Conservation (phyloP, 805 yeast species). For the Candida succiphila region DNA sequence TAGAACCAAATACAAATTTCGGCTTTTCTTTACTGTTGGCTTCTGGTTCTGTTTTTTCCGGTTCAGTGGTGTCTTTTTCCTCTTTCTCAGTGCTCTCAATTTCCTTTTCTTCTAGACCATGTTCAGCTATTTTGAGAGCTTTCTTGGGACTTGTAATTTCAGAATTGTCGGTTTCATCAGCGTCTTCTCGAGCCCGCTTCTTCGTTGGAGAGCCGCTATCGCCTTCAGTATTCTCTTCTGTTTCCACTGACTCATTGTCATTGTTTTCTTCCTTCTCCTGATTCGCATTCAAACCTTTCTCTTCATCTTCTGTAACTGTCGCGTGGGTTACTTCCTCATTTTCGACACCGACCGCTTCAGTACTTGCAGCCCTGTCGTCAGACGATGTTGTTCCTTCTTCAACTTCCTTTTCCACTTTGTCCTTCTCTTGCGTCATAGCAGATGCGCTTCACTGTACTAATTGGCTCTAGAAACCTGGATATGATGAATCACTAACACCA, state of each 20-base stretch:
- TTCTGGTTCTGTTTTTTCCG: slow-evolving; percentile 1
- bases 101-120: too few relatives aligned
- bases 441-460: too few relatives aligned
- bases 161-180: neutral
- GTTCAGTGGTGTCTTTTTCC: neutral
- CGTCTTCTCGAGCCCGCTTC: too few relatives aligned
- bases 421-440: neutral
- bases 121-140: too few relatives aligned
- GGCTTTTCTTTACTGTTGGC: slow-evolving; percentile 26
- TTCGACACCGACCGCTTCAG: neutral
- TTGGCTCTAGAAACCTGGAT: too few relatives aligned
- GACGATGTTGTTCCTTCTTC: neutral
- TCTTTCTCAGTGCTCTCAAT: neutral
- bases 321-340: neutral
- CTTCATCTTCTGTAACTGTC: neutral
- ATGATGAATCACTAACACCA: too few relatives aligned
- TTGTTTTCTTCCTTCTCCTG: neutral
- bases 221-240: too few relatives aligned
- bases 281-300: neutral
- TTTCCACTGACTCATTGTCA: too few relatives aligned
- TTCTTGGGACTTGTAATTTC: neutral
- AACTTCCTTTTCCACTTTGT: neutral
- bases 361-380: neutral
- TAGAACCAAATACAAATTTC: slow-evolving; percentile 47
- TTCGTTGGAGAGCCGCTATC: too few relatives aligned